Base-by-base conservation (phyloP, 2,329 filamentous ascomycete species). In the Graphilbum fragrans region DNA sequence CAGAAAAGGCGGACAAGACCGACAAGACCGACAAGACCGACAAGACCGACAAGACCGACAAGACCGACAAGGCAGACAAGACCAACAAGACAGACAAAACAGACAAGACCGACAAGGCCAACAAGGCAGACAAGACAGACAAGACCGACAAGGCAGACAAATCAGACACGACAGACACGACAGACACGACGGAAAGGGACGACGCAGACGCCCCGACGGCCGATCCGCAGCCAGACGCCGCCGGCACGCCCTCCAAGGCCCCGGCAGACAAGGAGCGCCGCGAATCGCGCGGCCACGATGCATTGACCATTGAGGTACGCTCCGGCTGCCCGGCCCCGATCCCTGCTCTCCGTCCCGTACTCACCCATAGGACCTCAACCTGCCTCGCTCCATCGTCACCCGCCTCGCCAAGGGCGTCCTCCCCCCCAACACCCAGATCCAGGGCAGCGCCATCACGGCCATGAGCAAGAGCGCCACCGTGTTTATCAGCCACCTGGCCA, bases 381-480 rank as follows among this genome's bases (percentile, higher is more conserved):
- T 92, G 14, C 85, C 85, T 25, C 86, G 85, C 55, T 86, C 82
- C 7, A 86, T 90, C 61, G 80, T 90, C 49, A 82, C 82, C 41
- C 72, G 84, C 41, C 69, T 92, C 27, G 82, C 83, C 33, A 90
- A 90, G 63, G 81, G 82, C 33, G 82, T 86, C 6, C 65, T 92
- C 5, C 84, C 85, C 1, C 70, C 82, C 6, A 87, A 87, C 56
- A 88, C 84, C 5, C 82, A 86, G 60, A 84, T 90, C 38, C 83
- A 90, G 57, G 84, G 80, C 54, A 86, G 87, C 63, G 85, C 85
- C 34, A 74, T 88, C 41, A 62, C 86, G 39, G 85, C 84, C 10
- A 72, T 92, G 64, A 82, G 76, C 50, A 88, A 88, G 62, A 83
- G 82, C 59, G 81, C 85, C 8, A 88, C 82, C 1, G 79, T 92